Base-by-base conservation (phyloP, 2,329 filamentous ascomycete genomes). In the Thielaviopsis ethacetica region DNA sequence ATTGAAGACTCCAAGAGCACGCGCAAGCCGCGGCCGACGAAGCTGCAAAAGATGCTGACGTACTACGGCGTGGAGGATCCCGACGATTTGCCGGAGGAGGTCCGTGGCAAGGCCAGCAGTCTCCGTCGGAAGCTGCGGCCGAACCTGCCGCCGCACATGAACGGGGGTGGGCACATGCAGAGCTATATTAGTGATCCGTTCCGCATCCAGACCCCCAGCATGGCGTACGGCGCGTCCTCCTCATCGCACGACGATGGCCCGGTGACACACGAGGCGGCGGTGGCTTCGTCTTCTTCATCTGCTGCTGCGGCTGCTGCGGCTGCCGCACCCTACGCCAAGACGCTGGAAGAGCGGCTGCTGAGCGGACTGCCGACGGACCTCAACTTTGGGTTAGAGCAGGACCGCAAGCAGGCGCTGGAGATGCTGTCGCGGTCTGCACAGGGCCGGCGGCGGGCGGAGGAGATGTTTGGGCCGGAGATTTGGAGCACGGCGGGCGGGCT, bases 21-120 rank as follows among this genome's bases (percentile, higher is more conserved):
- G 4, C 82, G 93, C 61, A 98, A 98, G 71, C 93, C 93, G 49
- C 84, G 93, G 9, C 93, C 93, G 9, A 98, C 93, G 0, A 98
- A 98, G 72, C 81, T 96, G 64, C 91, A 97, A 70, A 97, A 96
- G 73, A 81, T 97, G 66, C 85, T 98, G 76, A 83, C 83, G 1
- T 86, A 93, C 65, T 82, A 93, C 62, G 91, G 90, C 1, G 88
- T 97, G 13, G 85, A 91, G 3, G 89, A 94, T 64, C 88, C 89
- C 0, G 91, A 97, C 58, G 88, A 96, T 64, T 77, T 98, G 4
- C 93, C 93, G 0, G 84, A 90, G 62, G 83, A 87, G 64, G 80
- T 91, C 62, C 84, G 88, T 63, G 82, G 87, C 3, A 95, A 95
- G 68, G 83, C 84, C 0, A 83, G 86, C 62, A 83, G 80, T 62